These are phyloP conservation scores for Rhizomucor pusillus DNA, from an alignment of 371 early-diverging fungal genomes.

Conservation along the genomic window DNA sequence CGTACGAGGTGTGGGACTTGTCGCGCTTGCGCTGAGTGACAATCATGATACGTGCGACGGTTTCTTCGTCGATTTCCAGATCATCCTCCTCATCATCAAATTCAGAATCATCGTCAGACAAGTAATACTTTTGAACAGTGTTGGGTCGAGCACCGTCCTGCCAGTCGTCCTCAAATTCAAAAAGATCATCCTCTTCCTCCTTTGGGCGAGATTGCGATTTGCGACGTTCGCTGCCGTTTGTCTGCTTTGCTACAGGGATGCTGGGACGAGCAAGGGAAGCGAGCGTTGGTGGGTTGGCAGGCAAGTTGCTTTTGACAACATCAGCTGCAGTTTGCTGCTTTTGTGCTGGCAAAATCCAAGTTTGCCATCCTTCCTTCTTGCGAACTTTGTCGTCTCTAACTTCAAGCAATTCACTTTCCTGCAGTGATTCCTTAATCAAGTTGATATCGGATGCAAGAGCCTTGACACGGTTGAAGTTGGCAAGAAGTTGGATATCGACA, in stretches of 20 bases:
- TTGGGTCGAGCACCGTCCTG: conserved; percentile 52
- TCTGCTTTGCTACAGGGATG: conserved; percentile 18
- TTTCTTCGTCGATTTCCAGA: conserved; percentile 82
- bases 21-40: conserved; percentile 86
- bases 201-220: conserved; percentile 18
- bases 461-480: conserved; percentile 87
- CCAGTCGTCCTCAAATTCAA: conserved; percentile 73
- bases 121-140: conserved; percentile 64
- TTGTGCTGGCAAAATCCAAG: conserved; percentile 57
- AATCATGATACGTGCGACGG: conserved; percentile 84
- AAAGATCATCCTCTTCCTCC: conserved; percentile 68
- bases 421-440: conserved; percentile 62
- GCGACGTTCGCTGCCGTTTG: conserved; percentile 16
- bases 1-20: conserved; percentile 68
- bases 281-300: conserved; percentile 23
- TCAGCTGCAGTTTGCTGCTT: conserved; percentile 20
- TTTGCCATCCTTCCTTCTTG: conserved; percentile 73
- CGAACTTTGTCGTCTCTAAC: conserved; percentile 58
- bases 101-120: conserved; percentile 63
- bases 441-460: conserved; percentile 61
- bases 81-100: conserved; percentile 66
- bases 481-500: conserved; percentile 70
- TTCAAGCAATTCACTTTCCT: conserved; percentile 53
- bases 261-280: conserved; percentile 43
- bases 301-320: conserved; percentile 21